phyloP scores from a whole-genome alignment of 257 asterid species.

The Lycium ferocissimum region DNA sequence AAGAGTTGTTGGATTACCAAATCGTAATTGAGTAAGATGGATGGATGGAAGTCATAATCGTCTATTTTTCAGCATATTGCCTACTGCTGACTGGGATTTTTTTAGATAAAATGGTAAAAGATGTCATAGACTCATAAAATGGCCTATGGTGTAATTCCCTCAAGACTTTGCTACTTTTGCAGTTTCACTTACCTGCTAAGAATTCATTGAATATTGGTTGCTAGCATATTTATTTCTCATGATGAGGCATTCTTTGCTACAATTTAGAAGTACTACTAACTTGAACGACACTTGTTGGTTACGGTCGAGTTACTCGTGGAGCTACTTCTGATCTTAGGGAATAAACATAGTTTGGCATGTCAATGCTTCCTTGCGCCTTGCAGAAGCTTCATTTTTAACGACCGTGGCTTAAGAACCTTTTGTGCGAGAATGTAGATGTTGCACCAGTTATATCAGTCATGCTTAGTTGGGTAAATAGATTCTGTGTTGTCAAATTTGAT shows the following conservation, averaged over 20 bases:
- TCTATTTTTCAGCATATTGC: too few relatives aligned
- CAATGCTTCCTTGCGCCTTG: not conserved
- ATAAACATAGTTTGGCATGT: not conserved
- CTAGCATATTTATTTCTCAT: too few relatives aligned
- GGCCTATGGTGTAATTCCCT: not conserved
- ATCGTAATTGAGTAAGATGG: too few relatives aligned
- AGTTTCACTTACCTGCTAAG: not conserved
- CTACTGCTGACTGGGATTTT: too few relatives aligned
- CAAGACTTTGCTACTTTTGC: not conserved
- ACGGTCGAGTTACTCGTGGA: not conserved
- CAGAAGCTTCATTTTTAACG: not conserved
- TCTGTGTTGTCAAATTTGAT: not conserved
- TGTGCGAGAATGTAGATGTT: slow-evolving; percentile 23
- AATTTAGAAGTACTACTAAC: not conserved
- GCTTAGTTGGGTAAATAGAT: not conserved
- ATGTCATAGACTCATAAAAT: too few relatives aligned
- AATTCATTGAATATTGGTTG: not conserved
- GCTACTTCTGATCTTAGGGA: not conserved
- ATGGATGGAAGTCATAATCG: too few relatives aligned
- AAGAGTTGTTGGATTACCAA: too few relatives aligned
- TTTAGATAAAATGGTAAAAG: slow-evolving; percentile 12
- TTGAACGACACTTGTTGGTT: not conserved
- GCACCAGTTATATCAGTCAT: not conserved
- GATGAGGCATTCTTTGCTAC: not conserved
- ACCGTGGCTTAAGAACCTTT: not conserved